Percentiles rank a stretch among this genome's conserved stretches.
phyloP scores from a whole-genome alignment of 2,329 filamentous ascomycete species.

The Aspergillus vadensis region DNA sequence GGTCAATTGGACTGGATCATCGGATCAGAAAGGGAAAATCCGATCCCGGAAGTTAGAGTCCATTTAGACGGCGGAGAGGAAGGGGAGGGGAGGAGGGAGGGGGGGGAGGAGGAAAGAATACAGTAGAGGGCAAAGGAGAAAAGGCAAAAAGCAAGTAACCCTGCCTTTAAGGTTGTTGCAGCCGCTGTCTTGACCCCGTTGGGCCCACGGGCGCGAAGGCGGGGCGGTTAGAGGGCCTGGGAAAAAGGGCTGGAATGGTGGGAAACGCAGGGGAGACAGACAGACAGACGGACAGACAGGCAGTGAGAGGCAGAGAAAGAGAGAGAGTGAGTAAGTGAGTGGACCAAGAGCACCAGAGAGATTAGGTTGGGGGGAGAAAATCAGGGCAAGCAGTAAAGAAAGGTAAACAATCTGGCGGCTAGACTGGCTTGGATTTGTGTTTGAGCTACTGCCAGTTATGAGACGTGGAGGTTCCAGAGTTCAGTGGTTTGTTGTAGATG shows the following conservation, averaged over 20 bases:
- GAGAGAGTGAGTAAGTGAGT: too few species aligned
- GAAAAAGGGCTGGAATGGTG: neutral
- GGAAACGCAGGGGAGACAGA: neutral
- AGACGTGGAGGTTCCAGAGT: neutral
- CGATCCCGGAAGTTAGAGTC: neutral
- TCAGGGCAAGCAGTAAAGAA: neutral
- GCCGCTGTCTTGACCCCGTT: slow-evolving; percentile 28
- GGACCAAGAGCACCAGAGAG: too few species aligned
- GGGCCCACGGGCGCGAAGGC: slow-evolving; percentile 27
- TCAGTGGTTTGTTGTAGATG: neutral
- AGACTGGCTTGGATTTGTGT: neutral
- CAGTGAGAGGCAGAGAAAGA: too few species aligned
- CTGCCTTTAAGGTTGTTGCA: slow-evolving; percentile 29
- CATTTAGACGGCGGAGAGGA: neutral
- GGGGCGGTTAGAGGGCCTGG: slow-evolving; percentile 20
- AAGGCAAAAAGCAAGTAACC: slow-evolving; percentile 9
- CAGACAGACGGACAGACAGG: neutral
- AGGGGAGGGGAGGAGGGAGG: neutral
- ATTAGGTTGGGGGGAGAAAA: neutral
- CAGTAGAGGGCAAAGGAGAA: neutral
- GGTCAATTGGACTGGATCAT: slow-evolving; percentile 12
- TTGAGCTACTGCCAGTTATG: neutral
- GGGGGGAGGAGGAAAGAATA: neutral
- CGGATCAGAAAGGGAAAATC: slow-evolving; percentile 6
- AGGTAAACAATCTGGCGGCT: neutral